phyloP scores from a whole-genome alignment of 2,329 filamentous ascomycete genomes.

The Pseudogymnoascus sp. region DNA sequence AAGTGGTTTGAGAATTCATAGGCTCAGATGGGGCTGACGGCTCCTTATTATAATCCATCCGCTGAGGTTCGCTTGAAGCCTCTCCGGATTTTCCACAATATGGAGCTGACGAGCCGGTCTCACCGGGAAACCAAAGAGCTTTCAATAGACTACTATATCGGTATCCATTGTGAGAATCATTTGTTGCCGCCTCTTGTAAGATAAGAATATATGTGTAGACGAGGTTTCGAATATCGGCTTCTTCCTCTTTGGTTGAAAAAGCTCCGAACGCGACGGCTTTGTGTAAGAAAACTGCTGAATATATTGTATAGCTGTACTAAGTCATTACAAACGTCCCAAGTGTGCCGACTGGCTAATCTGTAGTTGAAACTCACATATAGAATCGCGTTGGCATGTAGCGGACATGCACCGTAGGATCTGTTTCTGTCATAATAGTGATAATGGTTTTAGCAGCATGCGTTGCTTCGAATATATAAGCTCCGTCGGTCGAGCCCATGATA shows the following conservation, averaged over 20 bases:
- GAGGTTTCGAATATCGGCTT: conserved; percentile 3
- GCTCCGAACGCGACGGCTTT: conserved; percentile 6
- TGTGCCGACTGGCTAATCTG: background rate
- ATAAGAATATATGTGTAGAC: background rate
- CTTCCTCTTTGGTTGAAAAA: conserved; percentile 5
- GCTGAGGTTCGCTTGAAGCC: background rate
- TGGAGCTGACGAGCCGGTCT: background rate
- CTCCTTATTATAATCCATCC: background rate
- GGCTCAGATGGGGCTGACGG: background rate
- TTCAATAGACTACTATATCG: conserved; percentile 12
- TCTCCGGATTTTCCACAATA: background rate
- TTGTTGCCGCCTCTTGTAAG: conserved; percentile 7
- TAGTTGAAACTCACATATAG: conserved; percentile 11
- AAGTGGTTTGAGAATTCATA: background rate
- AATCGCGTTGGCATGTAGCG: conserved; percentile 9
- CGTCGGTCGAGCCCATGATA: conserved; percentile 20
- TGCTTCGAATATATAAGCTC: conserved; percentile 20
- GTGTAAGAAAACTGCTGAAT: conserved; percentile 12
- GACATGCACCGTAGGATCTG: conserved; percentile 8
- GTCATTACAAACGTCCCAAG: background rate
- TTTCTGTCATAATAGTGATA: conserved; percentile 13
- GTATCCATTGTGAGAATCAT: background rate
- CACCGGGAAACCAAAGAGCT: conserved; percentile 6
- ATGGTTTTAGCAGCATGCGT: conserved; percentile 18
- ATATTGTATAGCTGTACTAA: conserved; percentile 8